These are phyloP conservation scores for Tetrapisispora iriomotensis DNA, from an alignment of 805 yeast species.

Conservation along the genomic window DNA sequence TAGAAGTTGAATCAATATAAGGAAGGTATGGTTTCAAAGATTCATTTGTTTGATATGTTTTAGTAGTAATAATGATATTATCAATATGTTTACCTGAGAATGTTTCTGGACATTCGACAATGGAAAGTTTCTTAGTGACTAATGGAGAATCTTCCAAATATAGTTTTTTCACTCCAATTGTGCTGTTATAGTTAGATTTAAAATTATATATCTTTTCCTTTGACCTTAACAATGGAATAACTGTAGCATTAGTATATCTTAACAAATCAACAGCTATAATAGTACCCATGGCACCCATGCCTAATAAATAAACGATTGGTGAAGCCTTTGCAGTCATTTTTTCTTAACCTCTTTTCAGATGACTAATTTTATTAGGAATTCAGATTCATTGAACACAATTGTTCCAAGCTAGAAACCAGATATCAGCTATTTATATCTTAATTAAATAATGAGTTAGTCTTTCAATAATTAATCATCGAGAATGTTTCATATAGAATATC, in stretches of 20 bases:
- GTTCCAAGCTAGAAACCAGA: no score
- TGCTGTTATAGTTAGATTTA: conserved; percentile 10
- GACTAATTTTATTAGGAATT: not conserved
- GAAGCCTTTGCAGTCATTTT: conserved; percentile 1
- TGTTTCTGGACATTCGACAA: conserved; percentile 3
- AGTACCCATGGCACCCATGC: conserved; percentile 30
- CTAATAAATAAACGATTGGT: conserved; percentile 24
- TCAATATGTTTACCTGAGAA: conserved; percentile 30
- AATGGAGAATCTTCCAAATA: conserved; percentile 12
- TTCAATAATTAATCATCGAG: no score
- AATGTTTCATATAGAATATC: no score
- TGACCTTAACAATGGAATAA: conserved; percentile 28
- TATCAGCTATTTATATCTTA: no score
- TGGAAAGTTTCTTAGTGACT: conserved; percentile 4
- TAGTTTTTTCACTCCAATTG: conserved; percentile 19
- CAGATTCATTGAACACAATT: no score
- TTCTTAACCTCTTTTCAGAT: not conserved
- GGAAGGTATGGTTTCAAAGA: conserved; percentile 52
- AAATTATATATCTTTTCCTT: conserved; percentile 18
- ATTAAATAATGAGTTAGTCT: no score
- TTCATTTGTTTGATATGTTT: conserved; percentile 59
- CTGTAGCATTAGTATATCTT: conserved; percentile 13
- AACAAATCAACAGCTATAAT: conserved; percentile 23
- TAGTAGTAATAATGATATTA: conserved; percentile 66
- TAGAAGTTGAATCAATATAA: conserved; percentile 42